Evolutionary conservation across 805 yeast genomes (phyloP), one percentile per base, ranked within the genome.

Genomic region (Hemisphaericaspora nanyangensis): DNA sequence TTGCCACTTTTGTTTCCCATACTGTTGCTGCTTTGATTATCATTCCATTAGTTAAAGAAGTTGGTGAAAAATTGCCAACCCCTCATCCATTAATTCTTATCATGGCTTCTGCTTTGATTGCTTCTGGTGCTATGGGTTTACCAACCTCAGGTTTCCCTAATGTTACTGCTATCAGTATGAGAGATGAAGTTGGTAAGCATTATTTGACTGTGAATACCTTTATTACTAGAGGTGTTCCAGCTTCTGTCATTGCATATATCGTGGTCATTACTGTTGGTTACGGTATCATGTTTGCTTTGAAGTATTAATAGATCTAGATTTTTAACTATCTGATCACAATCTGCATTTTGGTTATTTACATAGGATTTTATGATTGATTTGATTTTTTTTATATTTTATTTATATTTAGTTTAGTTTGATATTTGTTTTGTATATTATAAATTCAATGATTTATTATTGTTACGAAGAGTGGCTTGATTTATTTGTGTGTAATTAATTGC

Each of bases 71-170:
- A 12, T 55, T 67, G 56, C 57, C 61, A 6, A 49, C 53, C 22
- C 66, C 68, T 11, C 72, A 65, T 48, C 62, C 72, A 20, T 51
- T 58, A 37, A 53, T 67, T 34, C 58, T 67, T 49, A 55, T 67
- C 38, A 66, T 67, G 70, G 70, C 66, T 37, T 58, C 65, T 39
- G 69, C 70, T 4, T 58, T 67, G 42, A 48, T 65, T 35, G 63
- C 68, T 27, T 65, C 71, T 3, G 68, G 62, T n/a, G 72, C 72
- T 19, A 67, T 67, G 72, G 72, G 69, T 18, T 62, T 67, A 48
- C 72, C 72, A 7, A 66, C 72, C 0, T 63, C 70, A 3, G 72
- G 72, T 1, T 67, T 67, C 54, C 72, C 72, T 18, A 67, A 67
- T 32, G 72, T 67, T 19, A 67, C 72, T 6, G 72, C 72, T 10